A percentile compares a stretch with the other conserved stretches of the same genome.
phyloP scores from a whole-genome alignment of 352 stramenopile species.

The Paralagenidium karlingii region DNA sequence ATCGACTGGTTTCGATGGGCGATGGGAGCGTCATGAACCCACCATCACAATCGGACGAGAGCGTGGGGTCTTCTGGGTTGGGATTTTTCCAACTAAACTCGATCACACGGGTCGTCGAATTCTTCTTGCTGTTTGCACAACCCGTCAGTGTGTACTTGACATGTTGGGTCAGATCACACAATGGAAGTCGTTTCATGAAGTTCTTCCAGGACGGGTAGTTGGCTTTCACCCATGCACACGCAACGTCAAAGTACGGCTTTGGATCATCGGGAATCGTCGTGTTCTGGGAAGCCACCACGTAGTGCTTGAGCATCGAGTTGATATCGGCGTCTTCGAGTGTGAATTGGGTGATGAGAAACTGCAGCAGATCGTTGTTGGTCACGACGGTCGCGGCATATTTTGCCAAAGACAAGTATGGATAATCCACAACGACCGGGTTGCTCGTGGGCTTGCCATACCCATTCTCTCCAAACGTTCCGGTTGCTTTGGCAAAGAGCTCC shows the following conservation, averaged over 20 bases:
- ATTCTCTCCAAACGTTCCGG: slow-evolving; percentile 26
- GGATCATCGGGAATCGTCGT: no score
- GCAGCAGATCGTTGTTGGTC: neutral
- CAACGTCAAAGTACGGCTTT: slow-evolving; percentile 17
- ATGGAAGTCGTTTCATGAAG: slow-evolving; percentile 10
- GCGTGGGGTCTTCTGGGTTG: slow-evolving; percentile 13
- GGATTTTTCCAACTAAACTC: slow-evolving; percentile 18
- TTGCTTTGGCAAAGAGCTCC: slow-evolving; percentile 15
- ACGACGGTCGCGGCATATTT: slow-evolving; percentile 14
- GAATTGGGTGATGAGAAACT: slow-evolving; percentile 9
- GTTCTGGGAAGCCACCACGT: neutral
- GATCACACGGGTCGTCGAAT: slow-evolving; percentile 7
- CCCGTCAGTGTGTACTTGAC: slow-evolving; percentile 15
- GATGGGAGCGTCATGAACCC: slow-evolving; percentile 12
- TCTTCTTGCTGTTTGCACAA: slow-evolving; percentile 6
- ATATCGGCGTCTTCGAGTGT: slow-evolving; percentile 20
- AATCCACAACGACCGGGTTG: slow-evolving; percentile 33
- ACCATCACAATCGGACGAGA: slow-evolving; percentile 30
- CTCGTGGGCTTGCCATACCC: slow-evolving; percentile 24
- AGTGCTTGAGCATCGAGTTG: slow-evolving; percentile 14
- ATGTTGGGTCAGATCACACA: slow-evolving; percentile 13
- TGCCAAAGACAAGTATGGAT: slow-evolving; percentile 13
- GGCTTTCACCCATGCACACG: slow-evolving; percentile 17
- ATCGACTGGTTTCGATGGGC: slow-evolving; percentile 21
- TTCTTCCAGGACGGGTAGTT: slow-evolving; percentile 16